A percentile compares a stretch with the other conserved stretches of the same genome.
phyloP scores from a whole-genome alignment of 805 yeast genomes.

The Candida ascalaphidarum region DNA sequence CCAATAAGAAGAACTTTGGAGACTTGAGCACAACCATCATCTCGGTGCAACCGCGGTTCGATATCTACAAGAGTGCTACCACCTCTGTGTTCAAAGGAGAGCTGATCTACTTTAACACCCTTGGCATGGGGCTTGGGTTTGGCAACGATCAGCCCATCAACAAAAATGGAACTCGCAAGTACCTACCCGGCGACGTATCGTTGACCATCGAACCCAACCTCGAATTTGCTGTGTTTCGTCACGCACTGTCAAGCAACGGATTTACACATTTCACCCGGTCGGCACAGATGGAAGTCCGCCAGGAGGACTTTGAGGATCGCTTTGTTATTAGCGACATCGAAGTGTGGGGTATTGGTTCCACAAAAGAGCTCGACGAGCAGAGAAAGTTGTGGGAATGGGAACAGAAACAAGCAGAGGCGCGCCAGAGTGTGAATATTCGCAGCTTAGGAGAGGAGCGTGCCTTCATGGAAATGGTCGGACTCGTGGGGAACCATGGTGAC shows the following conservation, averaged over 20 bases:
- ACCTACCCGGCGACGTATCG: slow-evolving; percentile 69
- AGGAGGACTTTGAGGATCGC: slow-evolving; percentile 51
- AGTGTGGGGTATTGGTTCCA: slow-evolving; percentile 88
- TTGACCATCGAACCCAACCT: slow-evolving; percentile 68
- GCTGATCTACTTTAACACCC: slow-evolving; percentile 57
- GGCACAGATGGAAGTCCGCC: slow-evolving; percentile 5
- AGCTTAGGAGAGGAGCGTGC: slow-evolving; percentile 78
- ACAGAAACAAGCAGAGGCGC: slow-evolving; percentile 69
- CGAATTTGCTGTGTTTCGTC: slow-evolving; percentile 76
- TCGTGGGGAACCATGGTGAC: slow-evolving; percentile 36
- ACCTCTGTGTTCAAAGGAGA: slow-evolving; percentile 24
- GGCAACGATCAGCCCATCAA: slow-evolving; percentile 62
- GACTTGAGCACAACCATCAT: slow-evolving; percentile 47
- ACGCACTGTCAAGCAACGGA: slow-evolving; percentile 35
- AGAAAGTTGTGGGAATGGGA: slow-evolving; percentile 86
- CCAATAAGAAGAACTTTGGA: slow-evolving; percentile 70
- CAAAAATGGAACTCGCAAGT: slow-evolving; percentile 37
- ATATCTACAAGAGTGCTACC: slow-evolving; percentile 28
- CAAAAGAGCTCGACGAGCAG: slow-evolving; percentile 70
- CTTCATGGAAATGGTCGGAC: slow-evolving; percentile 73
- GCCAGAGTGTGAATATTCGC: slow-evolving; percentile 61
- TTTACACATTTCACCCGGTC: slow-evolving; percentile 18
- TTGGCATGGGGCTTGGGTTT: slow-evolving; percentile 78
- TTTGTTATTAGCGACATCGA: slow-evolving; percentile 70
- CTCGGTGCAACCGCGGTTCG: slow-evolving; percentile 61